phyloP scores from a whole-genome alignment of 768 basidiomycete species.

The Candolleomyces aberdarensis region DNA sequence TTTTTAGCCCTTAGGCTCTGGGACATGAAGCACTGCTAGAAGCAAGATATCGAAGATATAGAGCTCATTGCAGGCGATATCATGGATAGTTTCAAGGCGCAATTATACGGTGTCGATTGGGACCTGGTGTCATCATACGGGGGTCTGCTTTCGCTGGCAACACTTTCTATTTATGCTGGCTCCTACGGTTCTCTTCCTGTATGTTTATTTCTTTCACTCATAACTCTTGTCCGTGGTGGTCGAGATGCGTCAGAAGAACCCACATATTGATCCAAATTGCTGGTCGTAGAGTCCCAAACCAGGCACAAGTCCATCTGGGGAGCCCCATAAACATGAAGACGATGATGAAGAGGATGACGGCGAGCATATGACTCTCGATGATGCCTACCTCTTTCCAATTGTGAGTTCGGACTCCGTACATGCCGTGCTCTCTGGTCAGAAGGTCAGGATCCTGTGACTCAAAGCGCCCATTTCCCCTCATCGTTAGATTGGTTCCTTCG shows the following conservation, averaged over 20 bases:
- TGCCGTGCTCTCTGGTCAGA: background rate
- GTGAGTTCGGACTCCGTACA: slow-evolving; percentile 37
- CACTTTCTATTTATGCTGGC: slow-evolving; percentile 65
- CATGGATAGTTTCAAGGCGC: slow-evolving; percentile 3
- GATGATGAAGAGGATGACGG: slow-evolving; percentile 56
- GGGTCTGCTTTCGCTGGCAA: slow-evolving; percentile 65
- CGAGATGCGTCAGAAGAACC: too few relatives aligned
- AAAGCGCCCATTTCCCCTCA: background rate
- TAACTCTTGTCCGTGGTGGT: too few relatives aligned
- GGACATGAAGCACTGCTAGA: slow-evolving; percentile 1
- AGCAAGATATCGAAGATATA: too few relatives aligned
- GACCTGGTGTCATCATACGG: slow-evolving; percentile 64
- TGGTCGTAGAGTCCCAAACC: slow-evolving; percentile 23
- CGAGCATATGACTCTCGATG: slow-evolving; percentile 59
- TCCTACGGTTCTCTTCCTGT: slow-evolving; percentile 69
- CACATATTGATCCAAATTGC: background rate
- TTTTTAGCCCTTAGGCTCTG: too few relatives aligned
- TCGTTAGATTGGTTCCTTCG: slow-evolving; percentile 62
- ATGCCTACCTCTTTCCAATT: slow-evolving; percentile 76
- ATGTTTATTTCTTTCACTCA: slow-evolving; percentile 21
- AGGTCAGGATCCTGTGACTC: background rate
- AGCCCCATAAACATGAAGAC: slow-evolving; percentile 18
- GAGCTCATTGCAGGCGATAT: background rate
- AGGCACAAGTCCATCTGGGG: slow-evolving; percentile 1
- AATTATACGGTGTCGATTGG: slow-evolving; percentile 38